Base-by-base conservation (phyloP, 495 filamentous ascomycete genomes). In the Aspergillus conjunctus region DNA sequence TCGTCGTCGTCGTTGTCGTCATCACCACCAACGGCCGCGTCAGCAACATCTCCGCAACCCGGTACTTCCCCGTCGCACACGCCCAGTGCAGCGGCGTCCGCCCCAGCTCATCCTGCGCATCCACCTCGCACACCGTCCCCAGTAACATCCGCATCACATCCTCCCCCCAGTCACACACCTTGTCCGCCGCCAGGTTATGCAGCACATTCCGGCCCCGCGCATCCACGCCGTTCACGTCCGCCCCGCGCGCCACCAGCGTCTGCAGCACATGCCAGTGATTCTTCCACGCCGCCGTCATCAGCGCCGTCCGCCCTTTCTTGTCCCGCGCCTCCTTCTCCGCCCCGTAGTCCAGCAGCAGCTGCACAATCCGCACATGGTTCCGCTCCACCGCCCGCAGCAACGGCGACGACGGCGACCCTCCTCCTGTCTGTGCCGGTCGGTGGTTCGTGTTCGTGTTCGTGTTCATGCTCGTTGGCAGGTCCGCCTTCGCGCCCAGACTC, bases 11-110 rank as follows among this genome's bases (percentile, higher is more conserved):
- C n/a, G n/a, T n/a, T n/a, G n/a, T n/a, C 50, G 30, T 26, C 44
- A 14, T 18, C 18, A 37, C 43, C 26, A 54, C 71, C 51, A 71
- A 68, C 2, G 73, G 66, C 26, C 80, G 56, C 15, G 69, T 79
- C 7, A 89, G 73, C 44, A 89, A 72, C 66, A 81, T 62, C 63
- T 81, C 76, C n/a, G 78, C 83, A 18, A 89, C 68, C 21, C 73
- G 71, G 43, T 74, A 66, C 65, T 87, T 87, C 10, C 84, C 83
- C 44, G 84, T 85, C 18, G 81, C 84, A 56, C 83, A 83, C 26
- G 86, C 85, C 86, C 85, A 88, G 62, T 87, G 79, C 53, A 89
- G 62, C 30, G 86, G 81, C 32, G 83, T 85, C 22, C 86, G 69
- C 14, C 82, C 82, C 17, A 85, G 68, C 60, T 78, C 74, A 69